A percentile compares a stretch with the other conserved stretches of the same genome.
These are phyloP conservation scores for Coemansia sp. DNA, from an alignment of 192 early-diverging fungal genomes.

Conservation along the genomic window DNA sequence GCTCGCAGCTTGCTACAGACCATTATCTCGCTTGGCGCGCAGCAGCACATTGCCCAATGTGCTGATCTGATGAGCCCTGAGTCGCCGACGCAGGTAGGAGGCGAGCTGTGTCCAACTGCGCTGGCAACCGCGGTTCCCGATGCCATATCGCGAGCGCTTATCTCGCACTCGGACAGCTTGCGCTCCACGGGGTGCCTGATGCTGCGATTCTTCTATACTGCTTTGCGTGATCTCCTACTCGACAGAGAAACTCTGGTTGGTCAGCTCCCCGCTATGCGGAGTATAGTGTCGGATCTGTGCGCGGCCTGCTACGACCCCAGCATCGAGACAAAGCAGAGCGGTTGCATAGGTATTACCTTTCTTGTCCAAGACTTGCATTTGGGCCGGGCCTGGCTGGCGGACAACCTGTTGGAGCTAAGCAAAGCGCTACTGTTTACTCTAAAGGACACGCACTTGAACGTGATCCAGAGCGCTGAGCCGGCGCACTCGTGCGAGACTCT, in stretches of 20 bases:
- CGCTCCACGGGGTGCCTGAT: slow-evolving; percentile 20
- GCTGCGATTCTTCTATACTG: slow-evolving; percentile 27
- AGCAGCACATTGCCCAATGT: slow-evolving; percentile 40
- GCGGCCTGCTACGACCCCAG: slow-evolving; percentile 90
- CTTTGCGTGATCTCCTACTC: slow-evolving; percentile 15
- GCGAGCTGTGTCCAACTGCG: neutral
- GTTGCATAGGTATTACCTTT: slow-evolving; percentile 84
- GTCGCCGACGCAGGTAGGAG: neutral
- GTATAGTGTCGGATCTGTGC: slow-evolving; percentile 79
- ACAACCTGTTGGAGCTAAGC: slow-evolving; percentile 91
- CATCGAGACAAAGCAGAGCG: slow-evolving; percentile 83
- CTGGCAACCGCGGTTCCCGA: slow-evolving; percentile 30
- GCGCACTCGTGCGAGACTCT: slow-evolving; percentile 30
- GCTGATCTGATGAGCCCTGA: slow-evolving; percentile 11
- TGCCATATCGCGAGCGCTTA: slow-evolving; percentile 36
- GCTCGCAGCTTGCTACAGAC: slow-evolving; percentile 22
- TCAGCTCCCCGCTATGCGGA: slow-evolving; percentile 43
- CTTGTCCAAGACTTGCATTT: slow-evolving; percentile 79
- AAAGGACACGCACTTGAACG: slow-evolving; percentile 66
- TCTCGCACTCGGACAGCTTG: slow-evolving; percentile 20
- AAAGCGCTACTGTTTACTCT: slow-evolving; percentile 90
- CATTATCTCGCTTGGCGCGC: slow-evolving; percentile 25
- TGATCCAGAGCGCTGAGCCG: slow-evolving; percentile 12
- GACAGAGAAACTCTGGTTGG: slow-evolving; percentile 20
- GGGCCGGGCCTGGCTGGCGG: slow-evolving; percentile 87